These are phyloP conservation scores for Avena insularis DNA, from an alignment of 176 grass and related monocot genomes.

Conservation along the genomic window DNA sequence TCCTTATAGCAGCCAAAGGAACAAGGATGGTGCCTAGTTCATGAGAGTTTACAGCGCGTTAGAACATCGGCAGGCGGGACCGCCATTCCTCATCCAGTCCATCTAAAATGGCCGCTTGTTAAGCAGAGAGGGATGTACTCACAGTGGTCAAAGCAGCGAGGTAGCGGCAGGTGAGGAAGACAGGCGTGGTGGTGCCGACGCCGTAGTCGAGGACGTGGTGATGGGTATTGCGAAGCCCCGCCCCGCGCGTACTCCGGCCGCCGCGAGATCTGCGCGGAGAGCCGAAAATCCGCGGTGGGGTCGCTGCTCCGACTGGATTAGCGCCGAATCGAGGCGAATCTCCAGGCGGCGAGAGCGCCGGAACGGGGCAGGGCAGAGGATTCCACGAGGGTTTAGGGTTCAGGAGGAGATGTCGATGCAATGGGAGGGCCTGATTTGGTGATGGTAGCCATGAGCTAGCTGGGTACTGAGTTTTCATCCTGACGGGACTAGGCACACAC, in stretches of 20 bases:
- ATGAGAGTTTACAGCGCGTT: neutral
- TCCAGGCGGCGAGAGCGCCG: neutral
- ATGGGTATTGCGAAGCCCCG: neutral
- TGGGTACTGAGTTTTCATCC: neutral
- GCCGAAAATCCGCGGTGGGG: neutral
- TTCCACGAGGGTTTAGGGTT: neutral
- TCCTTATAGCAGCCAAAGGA: neutral
- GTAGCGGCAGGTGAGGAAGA: slow-evolving; percentile 78
- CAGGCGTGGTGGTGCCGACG: slow-evolving; percentile 73
- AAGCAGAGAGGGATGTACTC: neutral
- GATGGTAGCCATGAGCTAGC: neutral
- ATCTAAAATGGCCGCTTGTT: neutral
- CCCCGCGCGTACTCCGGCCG: neutral
- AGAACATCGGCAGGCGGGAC: neutral
- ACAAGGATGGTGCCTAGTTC: neutral
- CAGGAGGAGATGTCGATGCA: neutral
- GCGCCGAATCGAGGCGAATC: neutral
- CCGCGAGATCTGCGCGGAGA: neutral
- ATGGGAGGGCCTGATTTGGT: neutral
- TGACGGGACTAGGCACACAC: neutral
- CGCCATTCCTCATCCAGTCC: neutral
- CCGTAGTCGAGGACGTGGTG: slow-evolving; percentile 72
- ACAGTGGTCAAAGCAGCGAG: slow-evolving; percentile 68
- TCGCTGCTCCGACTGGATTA: neutral
- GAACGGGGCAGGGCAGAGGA: neutral